Percentiles rank a stretch among this genome's conserved stretches.
Conservation (phyloP, 352 stramenopile genomes). For the Phytopythium helicoides region DNA sequence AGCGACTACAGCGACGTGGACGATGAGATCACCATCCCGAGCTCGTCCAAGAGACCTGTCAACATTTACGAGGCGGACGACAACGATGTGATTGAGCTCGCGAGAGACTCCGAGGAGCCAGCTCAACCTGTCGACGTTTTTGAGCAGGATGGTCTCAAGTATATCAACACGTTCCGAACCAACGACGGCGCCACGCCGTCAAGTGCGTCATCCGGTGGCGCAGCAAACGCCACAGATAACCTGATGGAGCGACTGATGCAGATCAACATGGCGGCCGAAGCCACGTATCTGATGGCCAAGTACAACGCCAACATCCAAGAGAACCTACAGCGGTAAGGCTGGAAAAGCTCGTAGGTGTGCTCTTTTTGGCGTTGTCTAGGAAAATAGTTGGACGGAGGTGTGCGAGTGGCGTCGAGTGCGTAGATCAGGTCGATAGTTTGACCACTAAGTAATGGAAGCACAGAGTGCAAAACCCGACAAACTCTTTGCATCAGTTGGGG, state of each 20-base stretch:
- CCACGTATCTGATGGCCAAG: slow-evolving; percentile 71
- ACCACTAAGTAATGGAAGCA: too few species aligned
- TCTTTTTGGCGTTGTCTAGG: background rate
- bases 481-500: too few species aligned
- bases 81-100: slow-evolving; percentile 36
- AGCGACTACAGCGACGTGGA: slow-evolving; percentile 20
- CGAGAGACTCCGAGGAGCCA: slow-evolving; percentile 16
- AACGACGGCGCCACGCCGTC: slow-evolving; percentile 12
- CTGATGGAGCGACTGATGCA: slow-evolving; percentile 64
- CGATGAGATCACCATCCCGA: slow-evolving; percentile 15
- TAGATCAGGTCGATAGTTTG: background rate
- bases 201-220: slow-evolving; percentile 1
- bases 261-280: slow-evolving; percentile 63
- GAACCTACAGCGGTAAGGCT: slow-evolving; percentile 9
- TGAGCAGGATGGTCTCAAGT: slow-evolving; percentile 60
- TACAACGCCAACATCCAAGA: slow-evolving; percentile 54
- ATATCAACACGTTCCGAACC: slow-evolving; percentile 52
- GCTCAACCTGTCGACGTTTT: slow-evolving; percentile 28
- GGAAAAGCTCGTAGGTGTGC: background rate
- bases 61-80: slow-evolving; percentile 30
- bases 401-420: background rate
- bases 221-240: slow-evolving; percentile 31
- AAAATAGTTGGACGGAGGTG: background rate
- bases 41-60: slow-evolving; percentile 2
- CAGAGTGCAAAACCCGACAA: too few species aligned